phyloP scores from a whole-genome alignment of 192 early-diverging fungal species.

The Coemansia sp. region DNA sequence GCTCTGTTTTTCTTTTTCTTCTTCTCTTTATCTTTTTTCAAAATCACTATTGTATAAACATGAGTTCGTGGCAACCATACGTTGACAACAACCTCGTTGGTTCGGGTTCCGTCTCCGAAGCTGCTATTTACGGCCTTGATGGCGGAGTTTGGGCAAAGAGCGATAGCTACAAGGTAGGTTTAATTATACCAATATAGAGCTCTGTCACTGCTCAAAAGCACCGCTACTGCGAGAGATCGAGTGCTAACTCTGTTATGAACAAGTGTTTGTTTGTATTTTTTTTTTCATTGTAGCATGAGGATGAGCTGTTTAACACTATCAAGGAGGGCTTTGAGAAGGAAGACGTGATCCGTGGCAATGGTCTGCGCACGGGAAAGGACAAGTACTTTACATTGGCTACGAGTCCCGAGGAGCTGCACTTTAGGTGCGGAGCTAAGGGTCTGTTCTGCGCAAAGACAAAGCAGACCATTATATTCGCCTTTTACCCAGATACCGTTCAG shows the following conservation, averaged over 20 bases:
- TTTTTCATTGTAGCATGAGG: slow-evolving; percentile 6
- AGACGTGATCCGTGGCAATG: slow-evolving; percentile 61
- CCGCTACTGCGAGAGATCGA: background rate
- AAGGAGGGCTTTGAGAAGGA: slow-evolving; percentile 65
- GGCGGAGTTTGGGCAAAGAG: slow-evolving; percentile 83
- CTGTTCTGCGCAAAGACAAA: slow-evolving; percentile 75
- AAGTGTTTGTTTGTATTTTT: too few relatives aligned
- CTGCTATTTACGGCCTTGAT: slow-evolving; percentile 80
- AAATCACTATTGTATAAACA: slow-evolving; percentile 2
- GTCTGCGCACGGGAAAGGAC: slow-evolving; percentile 64
- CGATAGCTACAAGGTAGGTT: slow-evolving; percentile 41
- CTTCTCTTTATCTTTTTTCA: slow-evolving; percentile 1
- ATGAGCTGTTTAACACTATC: slow-evolving; percentile 14
- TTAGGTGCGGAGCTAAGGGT: slow-evolving; percentile 50
- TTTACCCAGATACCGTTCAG: slow-evolving; percentile 66
- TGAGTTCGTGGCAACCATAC: slow-evolving; percentile 83
- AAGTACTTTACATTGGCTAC: slow-evolving; percentile 79
- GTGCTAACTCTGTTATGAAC: background rate
- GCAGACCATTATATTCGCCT: slow-evolving; percentile 76
- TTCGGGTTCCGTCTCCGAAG: slow-evolving; percentile 71
- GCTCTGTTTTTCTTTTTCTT: slow-evolving; percentile 6
- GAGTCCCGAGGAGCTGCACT: slow-evolving; percentile 43
- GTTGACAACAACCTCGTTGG: slow-evolving; percentile 80
- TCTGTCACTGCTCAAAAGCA: background rate
- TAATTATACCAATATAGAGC: background rate